A percentile compares a stretch with the other conserved stretches of the same genome.
These are phyloP conservation scores for Trifolium fragiferum DNA, from an alignment of 306 rosid genomes.

Conservation along the genomic window DNA sequence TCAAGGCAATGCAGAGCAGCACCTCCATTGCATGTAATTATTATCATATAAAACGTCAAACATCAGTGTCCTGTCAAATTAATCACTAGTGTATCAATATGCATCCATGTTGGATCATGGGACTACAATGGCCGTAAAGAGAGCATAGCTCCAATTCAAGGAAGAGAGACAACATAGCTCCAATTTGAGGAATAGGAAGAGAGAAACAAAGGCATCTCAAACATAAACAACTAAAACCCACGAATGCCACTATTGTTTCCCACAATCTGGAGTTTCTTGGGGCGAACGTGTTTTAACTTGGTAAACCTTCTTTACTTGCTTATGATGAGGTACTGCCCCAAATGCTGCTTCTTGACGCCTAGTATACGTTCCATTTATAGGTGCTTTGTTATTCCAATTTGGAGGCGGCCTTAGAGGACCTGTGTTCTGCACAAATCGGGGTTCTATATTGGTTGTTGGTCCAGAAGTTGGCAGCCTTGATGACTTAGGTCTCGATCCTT, in stretches of 20 bases:
- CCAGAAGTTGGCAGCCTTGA: constrained; percentile 51
- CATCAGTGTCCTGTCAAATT: constrained; percentile 2
- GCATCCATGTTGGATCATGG: background rate
- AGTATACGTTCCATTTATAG: constrained; percentile 45
- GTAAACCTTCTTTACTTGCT: constrained; percentile 63
- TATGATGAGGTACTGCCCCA: constrained; percentile 51
- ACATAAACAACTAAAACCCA: constrained; percentile 36
- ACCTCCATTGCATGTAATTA: background rate
- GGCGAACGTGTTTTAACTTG: constrained; percentile 56
- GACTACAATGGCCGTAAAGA: constrained; percentile 26
- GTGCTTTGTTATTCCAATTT: constrained; percentile 64
- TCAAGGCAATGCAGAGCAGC: constrained; percentile 11
- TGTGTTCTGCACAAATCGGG: constrained; percentile 45
- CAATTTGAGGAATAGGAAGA: constrained; percentile 30
- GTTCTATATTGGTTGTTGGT: constrained; percentile 47
- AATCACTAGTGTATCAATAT: background rate
- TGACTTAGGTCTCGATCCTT: constrained; percentile 52
- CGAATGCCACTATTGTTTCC: constrained; percentile 47
- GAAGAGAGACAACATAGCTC: constrained; percentile 21
- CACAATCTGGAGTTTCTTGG: constrained; percentile 49
- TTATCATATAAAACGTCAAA: background rate
- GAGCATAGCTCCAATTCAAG: constrained; percentile 10
- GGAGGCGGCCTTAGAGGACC: constrained; percentile 67
- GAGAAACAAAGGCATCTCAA: constrained; percentile 33
- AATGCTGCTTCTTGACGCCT: constrained; percentile 59